phyloP scores from a whole-genome alignment of 306 rosid species.

The Rosa rugosa region DNA sequence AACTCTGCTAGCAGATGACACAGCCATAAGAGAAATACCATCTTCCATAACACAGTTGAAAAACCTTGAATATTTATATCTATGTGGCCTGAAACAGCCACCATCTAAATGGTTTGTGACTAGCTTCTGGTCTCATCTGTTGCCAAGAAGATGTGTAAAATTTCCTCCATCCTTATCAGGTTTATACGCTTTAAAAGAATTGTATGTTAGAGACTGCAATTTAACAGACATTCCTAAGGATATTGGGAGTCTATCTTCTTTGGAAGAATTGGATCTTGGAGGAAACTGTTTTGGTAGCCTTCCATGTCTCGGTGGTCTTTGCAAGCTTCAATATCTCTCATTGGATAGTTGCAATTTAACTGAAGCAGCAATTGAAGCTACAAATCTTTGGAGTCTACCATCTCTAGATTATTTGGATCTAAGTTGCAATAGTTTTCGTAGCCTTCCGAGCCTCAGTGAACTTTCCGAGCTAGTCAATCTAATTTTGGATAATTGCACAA shows the following conservation, averaged over 20 bases:
- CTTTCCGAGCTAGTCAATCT: neutral
- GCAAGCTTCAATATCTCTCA: neutral
- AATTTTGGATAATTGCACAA: neutral
- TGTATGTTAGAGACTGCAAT: constrained; percentile 9
- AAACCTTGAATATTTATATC: constrained; percentile 27
- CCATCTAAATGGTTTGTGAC: neutral
- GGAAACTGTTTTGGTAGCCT: neutral
- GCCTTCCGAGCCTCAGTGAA: constrained; percentile 4
- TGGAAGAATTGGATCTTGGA: neutral
- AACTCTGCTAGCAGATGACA: constrained; percentile 35
- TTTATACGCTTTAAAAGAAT: constrained; percentile 1
- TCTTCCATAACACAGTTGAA: constrained; percentile 14
- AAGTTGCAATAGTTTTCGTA: neutral
- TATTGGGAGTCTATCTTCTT: neutral
- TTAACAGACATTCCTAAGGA: neutral
- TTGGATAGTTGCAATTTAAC: constrained; percentile 21
- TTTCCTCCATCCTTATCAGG: constrained; percentile 27
- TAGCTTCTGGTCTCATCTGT: constrained; percentile 15
- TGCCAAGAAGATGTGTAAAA: constrained; percentile 25
- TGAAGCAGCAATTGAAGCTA: neutral
- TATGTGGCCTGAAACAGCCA: constrained; percentile 23
- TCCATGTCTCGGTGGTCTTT: neutral
- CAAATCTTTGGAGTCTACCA: neutral
- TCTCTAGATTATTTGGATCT: neutral
- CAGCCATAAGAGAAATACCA: constrained; percentile 35